Base-by-base conservation (phyloP, 2,329 filamentous ascomycete species). In the Neopestalotiopsis rosae region DNA sequence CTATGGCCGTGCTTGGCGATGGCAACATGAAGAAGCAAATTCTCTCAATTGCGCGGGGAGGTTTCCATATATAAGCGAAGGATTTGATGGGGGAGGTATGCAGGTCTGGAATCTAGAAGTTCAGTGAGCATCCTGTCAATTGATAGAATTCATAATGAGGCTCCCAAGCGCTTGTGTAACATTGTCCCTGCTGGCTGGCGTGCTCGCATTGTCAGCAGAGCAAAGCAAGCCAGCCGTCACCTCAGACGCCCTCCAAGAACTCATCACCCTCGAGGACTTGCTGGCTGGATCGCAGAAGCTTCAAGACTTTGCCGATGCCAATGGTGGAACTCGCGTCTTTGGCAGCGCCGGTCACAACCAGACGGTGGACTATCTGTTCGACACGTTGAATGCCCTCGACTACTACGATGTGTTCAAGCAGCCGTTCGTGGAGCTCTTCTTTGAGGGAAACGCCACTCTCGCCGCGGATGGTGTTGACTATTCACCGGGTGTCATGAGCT, bases 391-490 rank as follows among this genome's bases (percentile, higher is more conserved):
- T 58, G 72, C 75, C 6, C 75, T 78, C 38, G 77, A 76, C 74
- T 83, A 83, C 76, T 86, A 82, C 74, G 74, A 82, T 58, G 81
- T 85, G 40, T 74, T 74, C 68, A 83, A 83, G 76, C 83, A 85
- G 77, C 79, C 82, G 49, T 84, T 85, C 69, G 79, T 76, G 45
- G 81, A 82, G 76, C 71, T 79, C 63, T 82, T 76, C 74, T 77
- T 78, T 2, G 76, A 75, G n/a, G 78, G 77, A 68, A 73, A 72
- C 2, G 78, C 74, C 40, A 72, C 72, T 0, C 72, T 84, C 67
- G 69, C 71, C 20, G 71, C 81, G 62, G 74, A 73, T 61, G 81
- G 78, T 45, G 71, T 70, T 13, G 69, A 70, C 2, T 69, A 81
- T 56, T 71, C 71, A 1, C 73, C 74, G 10, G 40, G 71, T 34